phyloP scores from a whole-genome alignment of 495 filamentous ascomycete species.

The Podospora australis region DNA sequence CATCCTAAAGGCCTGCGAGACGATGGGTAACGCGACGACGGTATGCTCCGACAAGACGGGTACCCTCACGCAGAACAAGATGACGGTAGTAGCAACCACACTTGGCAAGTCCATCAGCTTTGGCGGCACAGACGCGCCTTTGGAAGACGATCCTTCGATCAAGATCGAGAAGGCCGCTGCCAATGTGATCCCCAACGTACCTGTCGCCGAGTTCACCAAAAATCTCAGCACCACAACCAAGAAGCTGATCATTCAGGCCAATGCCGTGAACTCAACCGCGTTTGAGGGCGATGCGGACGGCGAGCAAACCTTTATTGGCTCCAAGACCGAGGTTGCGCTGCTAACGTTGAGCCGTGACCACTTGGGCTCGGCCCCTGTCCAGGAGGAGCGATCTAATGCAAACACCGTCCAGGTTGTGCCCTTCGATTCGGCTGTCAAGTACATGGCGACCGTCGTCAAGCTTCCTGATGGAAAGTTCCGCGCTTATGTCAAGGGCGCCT shows the following conservation, averaged over 20 bases:
- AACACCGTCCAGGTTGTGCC: conserved; percentile 68
- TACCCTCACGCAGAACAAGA: conserved; percentile 89
- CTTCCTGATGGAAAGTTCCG: conserved; percentile 57
- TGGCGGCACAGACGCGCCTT: conserved; percentile 36
- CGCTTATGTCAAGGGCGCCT: conserved; percentile 79
- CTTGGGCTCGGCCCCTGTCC: conserved; percentile 63
- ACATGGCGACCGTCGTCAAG: conserved; percentile 73
- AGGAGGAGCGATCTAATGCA: conserved; percentile 64
- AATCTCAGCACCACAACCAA: conserved; percentile 54
- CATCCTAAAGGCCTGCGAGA: conserved; percentile 84
- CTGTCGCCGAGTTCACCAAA: conserved; percentile 25
- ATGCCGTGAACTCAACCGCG: conserved; percentile 80
- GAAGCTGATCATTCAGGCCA: conserved; percentile 61
- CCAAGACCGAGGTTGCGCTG: conserved; percentile 84
- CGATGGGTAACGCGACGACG: conserved; percentile 95
- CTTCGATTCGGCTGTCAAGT: conserved; percentile 81
- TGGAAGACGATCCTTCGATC: conserved; percentile 15
- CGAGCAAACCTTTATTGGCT: conserved; percentile 68
- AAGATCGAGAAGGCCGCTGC: conserved; percentile 20
- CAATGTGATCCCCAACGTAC: conserved; percentile 31
- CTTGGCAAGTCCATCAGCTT: conserved; percentile 64
- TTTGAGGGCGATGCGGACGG: conserved; percentile 81
- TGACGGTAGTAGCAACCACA: conserved; percentile 78
- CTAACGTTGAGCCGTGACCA: conserved; percentile 66
- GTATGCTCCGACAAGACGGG: conserved; percentile 97